A percentile compares a stretch with the other conserved stretches of the same genome.
Evolutionary conservation across 257 asterid species (phyloP).

Genomic region (Oldenlandia corymbosa): DNA sequence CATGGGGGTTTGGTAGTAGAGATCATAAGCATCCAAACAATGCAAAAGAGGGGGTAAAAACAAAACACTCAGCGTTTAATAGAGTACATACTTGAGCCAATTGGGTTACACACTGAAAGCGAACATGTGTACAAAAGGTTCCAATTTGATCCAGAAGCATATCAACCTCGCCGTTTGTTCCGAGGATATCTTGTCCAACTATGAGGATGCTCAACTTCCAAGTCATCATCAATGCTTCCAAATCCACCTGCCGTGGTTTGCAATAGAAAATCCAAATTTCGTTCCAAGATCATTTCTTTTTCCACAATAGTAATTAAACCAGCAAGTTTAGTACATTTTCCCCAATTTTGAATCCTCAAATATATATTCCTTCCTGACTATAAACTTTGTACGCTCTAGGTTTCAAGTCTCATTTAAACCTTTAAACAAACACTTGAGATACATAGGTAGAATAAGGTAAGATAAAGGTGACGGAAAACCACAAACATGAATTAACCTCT

Average conservation of each 20-base stretch:
- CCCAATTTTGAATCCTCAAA: no score
- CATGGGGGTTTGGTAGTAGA: conserved; percentile 63
- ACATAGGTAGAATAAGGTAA: no score
- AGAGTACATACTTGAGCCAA: no score
- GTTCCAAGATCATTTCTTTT: no score
- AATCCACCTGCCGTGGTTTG: conserved; percentile 47
- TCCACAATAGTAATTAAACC: no score
- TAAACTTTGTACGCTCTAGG: no score
- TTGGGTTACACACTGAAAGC: no score
- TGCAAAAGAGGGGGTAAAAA: conserved; percentile 14
- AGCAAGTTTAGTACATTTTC: no score
- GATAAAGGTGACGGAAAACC: background rate
- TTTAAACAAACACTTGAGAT: no score
- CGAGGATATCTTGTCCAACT: conserved; percentile 74
- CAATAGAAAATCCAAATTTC: background rate
- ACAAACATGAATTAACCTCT: conserved; percentile 54
- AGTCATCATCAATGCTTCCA: conserved; percentile 58
- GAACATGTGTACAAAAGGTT: no score
- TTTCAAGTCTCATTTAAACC: no score
- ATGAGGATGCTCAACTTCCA: conserved; percentile 65
- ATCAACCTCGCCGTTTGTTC: conserved; percentile 65
- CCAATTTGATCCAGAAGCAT: background rate
- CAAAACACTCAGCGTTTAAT: background rate
- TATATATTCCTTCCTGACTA: no score
- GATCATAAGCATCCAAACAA: conserved; percentile 78